These are phyloP conservation scores for Penicillium ucsense DNA, from an alignment of 495 filamentous ascomycete species.

Conservation along the genomic window DNA sequence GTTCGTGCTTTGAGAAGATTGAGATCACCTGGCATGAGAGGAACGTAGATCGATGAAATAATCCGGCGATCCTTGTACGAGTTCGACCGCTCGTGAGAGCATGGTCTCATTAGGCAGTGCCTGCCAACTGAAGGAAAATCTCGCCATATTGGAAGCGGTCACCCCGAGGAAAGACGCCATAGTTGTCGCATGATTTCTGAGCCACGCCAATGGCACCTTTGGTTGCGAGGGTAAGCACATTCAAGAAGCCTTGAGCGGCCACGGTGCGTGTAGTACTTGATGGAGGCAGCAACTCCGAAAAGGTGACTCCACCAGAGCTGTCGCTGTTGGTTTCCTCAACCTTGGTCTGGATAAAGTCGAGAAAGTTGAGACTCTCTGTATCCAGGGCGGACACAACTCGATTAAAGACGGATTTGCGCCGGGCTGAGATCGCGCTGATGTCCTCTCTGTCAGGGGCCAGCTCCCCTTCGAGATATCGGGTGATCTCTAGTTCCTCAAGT, in stretches of 20 bases:
- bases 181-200: slow-evolving; percentile 17
- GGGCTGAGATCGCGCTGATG: slow-evolving; percentile 29
- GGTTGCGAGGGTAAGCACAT: slow-evolving; percentile 60
- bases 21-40: neutral
- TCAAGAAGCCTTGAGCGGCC: slow-evolving; percentile 64
- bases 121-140: slow-evolving; percentile 7
- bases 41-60: neutral
- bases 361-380: slow-evolving; percentile 48
- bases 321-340: slow-evolving; percentile 1
- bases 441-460: slow-evolving; percentile 27
- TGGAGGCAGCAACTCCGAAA: slow-evolving; percentile 53
- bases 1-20: too few relatives aligned
- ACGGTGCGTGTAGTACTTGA: slow-evolving; percentile 43
- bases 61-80: neutral
- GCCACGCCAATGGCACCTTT: slow-evolving; percentile 37
- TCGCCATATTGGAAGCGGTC: slow-evolving; percentile 23
- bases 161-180: slow-evolving; percentile 13
- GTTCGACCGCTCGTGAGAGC: neutral
- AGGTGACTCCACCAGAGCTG: slow-evolving; percentile 24
- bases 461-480: slow-evolving; percentile 27
- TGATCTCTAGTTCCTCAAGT: slow-evolving; percentile 21
- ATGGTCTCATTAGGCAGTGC: neutral
- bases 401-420: slow-evolving; percentile 30
- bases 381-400: slow-evolving; percentile 43
- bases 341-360: slow-evolving; percentile 42